phyloP scores from a whole-genome alignment of 306 rosid species.

The Sphenostylis stenocarpa region DNA sequence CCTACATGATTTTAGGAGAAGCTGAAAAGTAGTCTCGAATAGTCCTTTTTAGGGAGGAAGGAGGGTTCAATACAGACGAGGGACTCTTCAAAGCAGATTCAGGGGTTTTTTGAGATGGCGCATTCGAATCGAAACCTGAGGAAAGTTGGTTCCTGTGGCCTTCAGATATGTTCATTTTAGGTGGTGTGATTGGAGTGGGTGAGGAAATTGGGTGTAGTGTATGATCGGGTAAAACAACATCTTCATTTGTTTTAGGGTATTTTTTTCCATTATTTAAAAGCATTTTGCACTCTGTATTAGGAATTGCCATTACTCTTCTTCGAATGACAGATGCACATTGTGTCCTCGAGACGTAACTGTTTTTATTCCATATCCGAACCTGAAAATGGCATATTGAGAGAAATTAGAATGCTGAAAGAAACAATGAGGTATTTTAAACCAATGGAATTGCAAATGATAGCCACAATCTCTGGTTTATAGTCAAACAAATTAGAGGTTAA shows the following conservation, averaged over 20 bases:
- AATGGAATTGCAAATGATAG: background rate
- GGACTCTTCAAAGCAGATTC: constrained; percentile 80
- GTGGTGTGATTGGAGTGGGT: constrained; percentile 46
- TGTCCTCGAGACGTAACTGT: constrained; percentile 33
- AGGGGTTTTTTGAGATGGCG: constrained; percentile 63
- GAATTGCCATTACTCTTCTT: constrained; percentile 84
- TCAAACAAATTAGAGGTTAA: background rate
- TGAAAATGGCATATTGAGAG: constrained; percentile 25
- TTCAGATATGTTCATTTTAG: constrained; percentile 53
- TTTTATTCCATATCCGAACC: constrained; percentile 78
- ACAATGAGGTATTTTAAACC: background rate
- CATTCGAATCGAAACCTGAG: constrained; percentile 37
- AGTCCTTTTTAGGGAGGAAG: constrained; percentile 80
- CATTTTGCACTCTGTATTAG: constrained; percentile 50
- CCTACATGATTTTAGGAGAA: constrained; percentile 39
- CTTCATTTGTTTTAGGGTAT: constrained; percentile 31
- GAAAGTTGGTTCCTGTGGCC: constrained; percentile 44
- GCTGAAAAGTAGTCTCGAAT: constrained; percentile 80
- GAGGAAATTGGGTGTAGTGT: constrained; percentile 16
- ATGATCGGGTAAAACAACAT: constrained; percentile 26
- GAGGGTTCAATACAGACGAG: constrained; percentile 88
- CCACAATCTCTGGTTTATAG: background rate
- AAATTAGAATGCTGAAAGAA: constrained; percentile 4
- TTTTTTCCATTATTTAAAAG: constrained; percentile 44
- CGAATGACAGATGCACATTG: constrained; percentile 54